phyloP scores from a whole-genome alignment of 2,329 filamentous ascomycete genomes.

The Didymella keratinophila region DNA sequence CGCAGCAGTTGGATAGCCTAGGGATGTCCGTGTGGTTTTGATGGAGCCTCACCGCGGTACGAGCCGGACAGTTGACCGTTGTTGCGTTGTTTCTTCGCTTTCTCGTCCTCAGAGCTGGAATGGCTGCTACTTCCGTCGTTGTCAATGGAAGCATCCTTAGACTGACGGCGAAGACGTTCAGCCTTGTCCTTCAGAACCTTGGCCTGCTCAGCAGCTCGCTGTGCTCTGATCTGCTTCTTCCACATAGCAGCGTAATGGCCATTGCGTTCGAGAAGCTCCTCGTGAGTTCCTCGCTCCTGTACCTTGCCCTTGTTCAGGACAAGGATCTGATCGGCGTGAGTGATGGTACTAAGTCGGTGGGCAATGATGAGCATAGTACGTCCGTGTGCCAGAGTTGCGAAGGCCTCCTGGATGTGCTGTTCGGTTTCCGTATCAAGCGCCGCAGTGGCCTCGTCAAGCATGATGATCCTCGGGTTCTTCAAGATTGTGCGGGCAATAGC shows the following conservation, averaged over 20 bases:
- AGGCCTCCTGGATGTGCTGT: slow-evolving; percentile 87
- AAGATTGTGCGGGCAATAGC: slow-evolving; percentile 93
- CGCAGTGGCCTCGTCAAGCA: slow-evolving; percentile 92
- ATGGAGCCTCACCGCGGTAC: slow-evolving; percentile 24
- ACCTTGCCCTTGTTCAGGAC: slow-evolving; percentile 63
- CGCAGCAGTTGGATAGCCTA: slow-evolving; percentile 20
- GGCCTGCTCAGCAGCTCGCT: slow-evolving; percentile 59
- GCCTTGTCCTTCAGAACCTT: slow-evolving; percentile 59
- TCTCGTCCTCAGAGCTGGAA: slow-evolving; percentile 45
- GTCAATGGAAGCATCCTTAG: slow-evolving; percentile 53
- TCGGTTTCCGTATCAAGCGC: slow-evolving; percentile 92
- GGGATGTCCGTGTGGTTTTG: slow-evolving; percentile 41
- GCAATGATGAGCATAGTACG: slow-evolving; percentile 96
- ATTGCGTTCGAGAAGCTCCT: slow-evolving; percentile 58
- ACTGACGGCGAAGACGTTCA: slow-evolving; percentile 57
- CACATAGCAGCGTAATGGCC: slow-evolving; percentile 60
- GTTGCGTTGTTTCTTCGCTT: slow-evolving; percentile 30
- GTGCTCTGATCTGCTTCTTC: slow-evolving; percentile 61
- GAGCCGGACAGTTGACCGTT: slow-evolving; percentile 17
- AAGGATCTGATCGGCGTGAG: slow-evolving; percentile 63
- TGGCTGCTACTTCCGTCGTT: slow-evolving; percentile 52
- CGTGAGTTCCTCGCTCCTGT: slow-evolving; percentile 60
- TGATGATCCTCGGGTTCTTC: slow-evolving; percentile 89
- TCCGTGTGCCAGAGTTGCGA: slow-evolving; percentile 81
- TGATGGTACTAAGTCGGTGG: slow-evolving; percentile 67